These are phyloP conservation scores for Nicotiana otophora DNA, from an alignment of 257 asterid species.

Conservation along the genomic window DNA sequence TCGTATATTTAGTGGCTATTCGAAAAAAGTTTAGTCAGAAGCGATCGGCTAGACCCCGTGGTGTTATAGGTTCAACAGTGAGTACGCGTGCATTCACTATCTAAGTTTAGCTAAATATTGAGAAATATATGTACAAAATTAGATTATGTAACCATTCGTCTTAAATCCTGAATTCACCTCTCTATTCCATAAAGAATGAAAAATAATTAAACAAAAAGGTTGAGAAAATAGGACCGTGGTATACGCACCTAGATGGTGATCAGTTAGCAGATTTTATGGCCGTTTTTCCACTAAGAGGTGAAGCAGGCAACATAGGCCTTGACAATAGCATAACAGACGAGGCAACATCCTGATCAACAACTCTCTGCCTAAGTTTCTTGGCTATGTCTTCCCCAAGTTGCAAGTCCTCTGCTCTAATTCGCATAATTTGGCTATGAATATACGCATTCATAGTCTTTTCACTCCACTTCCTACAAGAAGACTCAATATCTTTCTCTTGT, in stretches of 20 bases:
- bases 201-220: neutral
- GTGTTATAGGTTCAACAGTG: neutral
- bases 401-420: conserved; percentile 5
- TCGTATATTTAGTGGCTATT: neutral
- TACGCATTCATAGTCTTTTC: neutral
- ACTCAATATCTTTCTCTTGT: neutral
- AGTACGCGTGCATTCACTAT: too few species aligned
- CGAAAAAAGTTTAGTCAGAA: too few species aligned
- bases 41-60: too few species aligned
- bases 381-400: conserved; percentile 14
- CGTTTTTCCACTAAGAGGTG: conserved; percentile 8
- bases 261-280: neutral
- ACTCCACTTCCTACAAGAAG: neutral
- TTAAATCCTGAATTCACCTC: neutral
- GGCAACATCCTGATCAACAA: neutral
- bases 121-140: neutral
- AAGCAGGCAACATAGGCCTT: conserved; percentile 15
- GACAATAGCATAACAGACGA: neutral
- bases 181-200: neutral
- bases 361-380: neutral
- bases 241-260: neutral
- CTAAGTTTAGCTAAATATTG: too few species aligned
- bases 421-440: conserved; percentile 9
- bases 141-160: too few species aligned
- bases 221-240: neutral